These are phyloP conservation scores for Apodospora peruviana DNA, from an alignment of 495 filamentous ascomycete species.

Conservation along the genomic window DNA sequence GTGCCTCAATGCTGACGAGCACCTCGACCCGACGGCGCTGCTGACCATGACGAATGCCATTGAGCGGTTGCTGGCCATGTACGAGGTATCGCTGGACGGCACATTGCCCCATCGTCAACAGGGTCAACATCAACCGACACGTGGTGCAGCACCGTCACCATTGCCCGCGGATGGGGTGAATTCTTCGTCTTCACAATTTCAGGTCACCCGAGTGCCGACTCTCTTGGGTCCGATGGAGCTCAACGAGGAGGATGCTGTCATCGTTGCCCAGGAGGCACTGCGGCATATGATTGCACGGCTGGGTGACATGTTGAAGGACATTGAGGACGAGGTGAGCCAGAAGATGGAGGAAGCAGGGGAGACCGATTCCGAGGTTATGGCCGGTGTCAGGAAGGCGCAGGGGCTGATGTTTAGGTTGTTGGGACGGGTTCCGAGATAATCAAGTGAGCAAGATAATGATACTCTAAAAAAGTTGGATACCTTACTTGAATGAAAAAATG, in stretches of 20 bases:
- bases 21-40: neutral
- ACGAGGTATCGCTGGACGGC: neutral
- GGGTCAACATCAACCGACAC: too few relatives aligned
- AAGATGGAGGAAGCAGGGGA: neutral
- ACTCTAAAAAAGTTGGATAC: too few relatives aligned
- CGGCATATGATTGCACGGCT: neutral
- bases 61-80: too few relatives aligned
- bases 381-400: neutral
- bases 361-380: neutral
- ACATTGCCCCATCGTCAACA: neutral
- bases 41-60: neutral
- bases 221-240: neutral
- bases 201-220: too few relatives aligned
- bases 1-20: neutral
- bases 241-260: neutral
- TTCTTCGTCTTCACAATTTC: too few relatives aligned
- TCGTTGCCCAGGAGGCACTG: neutral
- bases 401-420: neutral
- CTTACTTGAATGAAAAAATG: too few relatives aligned
- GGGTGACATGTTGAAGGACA: neutral
- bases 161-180: neutral
- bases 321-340: neutral
- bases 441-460: too few relatives aligned
- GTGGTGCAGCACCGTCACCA: neutral
- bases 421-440: neutral